Base-by-base conservation (phyloP, 2,329 filamentous ascomycete species). In the Didymella pinodella region DNA sequence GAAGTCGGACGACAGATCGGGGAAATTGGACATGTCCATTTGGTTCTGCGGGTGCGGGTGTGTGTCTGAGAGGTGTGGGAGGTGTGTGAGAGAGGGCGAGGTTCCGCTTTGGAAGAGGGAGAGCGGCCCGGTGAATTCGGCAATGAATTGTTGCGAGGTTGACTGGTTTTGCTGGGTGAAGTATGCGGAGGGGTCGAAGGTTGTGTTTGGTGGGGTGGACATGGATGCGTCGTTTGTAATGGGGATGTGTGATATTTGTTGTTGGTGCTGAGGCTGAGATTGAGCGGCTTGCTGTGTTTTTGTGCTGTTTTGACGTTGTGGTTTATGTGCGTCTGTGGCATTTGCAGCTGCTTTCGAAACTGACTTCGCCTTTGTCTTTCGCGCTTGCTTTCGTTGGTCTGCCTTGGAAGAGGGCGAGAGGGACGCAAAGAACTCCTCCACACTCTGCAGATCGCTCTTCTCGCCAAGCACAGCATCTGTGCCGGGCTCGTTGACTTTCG, bases 341-440 rank as follows among this genome's bases (percentile, higher is more conserved):
- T 71, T 54, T 55, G 57, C 67, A 46, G 73, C 68, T 5, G 63
- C 44, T 62, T 74, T 76, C 1, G 73, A 73, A 16, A 75, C 65
- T 6, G 71, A 69, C 52, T 76, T 74, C 1, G 66, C 74, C 65
- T 80, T 79, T 59, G 74, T 76, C 56, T 74, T 76, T 64, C 73
- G 87, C 81, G 48, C 79, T 77, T 72, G 80, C 80, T 74, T 86
- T 78, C 64, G 86, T n/a, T 79, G 69, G 16, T 78, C 78, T 7
- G 79, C 73, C 57, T 79, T 79, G 7, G 77, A 82, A 0, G 84
- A 84, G 12, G 90, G 89, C 1, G 89, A 90, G 36, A 96, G 81
- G 48, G 88, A 91, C 6, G 91, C 90, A 73, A 98, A 94, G 79
- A 96, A 97, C 67, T 98, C 93, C 70, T 97, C 93, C 0, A 97